Percentiles rank a stretch among this genome's conserved stretches.
These are phyloP conservation scores for Venturiaceae sp. DNA, from an alignment of 2,329 filamentous ascomycete genomes.

Conservation along the genomic window DNA sequence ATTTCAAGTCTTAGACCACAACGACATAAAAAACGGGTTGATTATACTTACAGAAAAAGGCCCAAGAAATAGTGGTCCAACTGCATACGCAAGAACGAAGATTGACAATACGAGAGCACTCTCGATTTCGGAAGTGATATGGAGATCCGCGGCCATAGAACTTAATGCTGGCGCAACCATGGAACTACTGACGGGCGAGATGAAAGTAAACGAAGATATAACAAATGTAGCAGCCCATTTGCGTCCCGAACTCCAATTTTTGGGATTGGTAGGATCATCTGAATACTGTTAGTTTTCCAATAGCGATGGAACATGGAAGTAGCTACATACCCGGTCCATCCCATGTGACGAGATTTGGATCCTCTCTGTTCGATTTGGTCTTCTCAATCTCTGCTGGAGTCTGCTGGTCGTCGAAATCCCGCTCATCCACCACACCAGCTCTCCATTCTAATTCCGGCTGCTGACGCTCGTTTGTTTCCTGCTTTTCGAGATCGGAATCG, in stretches of 20 bases:
- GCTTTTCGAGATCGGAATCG: conserved; percentile 1
- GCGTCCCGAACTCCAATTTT: conserved; percentile 32
- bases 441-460: conserved; percentile 1
- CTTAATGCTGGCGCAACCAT: conserved; percentile 27
- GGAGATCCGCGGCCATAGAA: conserved; percentile 21
- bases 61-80: conserved; percentile 27
- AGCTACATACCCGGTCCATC: conserved; percentile 23
- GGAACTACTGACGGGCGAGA: conserved; percentile 28
- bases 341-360: conserved; percentile 28
- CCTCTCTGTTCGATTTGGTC: background rate
- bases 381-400: background rate
- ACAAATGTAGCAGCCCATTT: conserved; percentile 36
- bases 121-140: conserved; percentile 22
- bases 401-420: background rate
- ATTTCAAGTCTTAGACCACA: background rate
- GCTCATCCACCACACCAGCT: background rate
- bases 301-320: too few relatives aligned
- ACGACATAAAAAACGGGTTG: background rate
- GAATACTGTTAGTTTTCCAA: too few relatives aligned
- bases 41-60: conserved; percentile 21
- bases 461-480: background rate
- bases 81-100: conserved; percentile 29
- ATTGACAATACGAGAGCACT: conserved; percentile 25
- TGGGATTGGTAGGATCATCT: conserved; percentile 35
- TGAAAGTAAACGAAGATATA: conserved; percentile 29